Percentiles rank a stretch among this genome's conserved stretches.
phyloP scores from a whole-genome alignment of 768 basidiomycete species.

The Lactifluus pinguis region DNA sequence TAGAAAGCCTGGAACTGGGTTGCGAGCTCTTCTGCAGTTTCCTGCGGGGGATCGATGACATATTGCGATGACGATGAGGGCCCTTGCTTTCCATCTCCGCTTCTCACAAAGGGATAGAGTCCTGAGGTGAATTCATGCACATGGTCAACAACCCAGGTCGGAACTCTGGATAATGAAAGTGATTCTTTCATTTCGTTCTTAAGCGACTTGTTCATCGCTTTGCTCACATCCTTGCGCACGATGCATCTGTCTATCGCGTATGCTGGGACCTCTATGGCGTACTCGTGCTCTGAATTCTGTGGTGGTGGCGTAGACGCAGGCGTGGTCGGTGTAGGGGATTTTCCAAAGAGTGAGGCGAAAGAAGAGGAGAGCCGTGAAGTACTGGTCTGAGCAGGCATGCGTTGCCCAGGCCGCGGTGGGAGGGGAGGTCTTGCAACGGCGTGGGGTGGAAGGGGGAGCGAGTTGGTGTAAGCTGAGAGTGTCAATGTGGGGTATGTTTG shows the following conservation, averaged over 20 bases:
- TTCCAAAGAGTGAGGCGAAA: constrained; percentile 21
- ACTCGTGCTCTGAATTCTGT: constrained; percentile 24
- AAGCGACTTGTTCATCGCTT: constrained; percentile 43
- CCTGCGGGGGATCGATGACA: constrained; percentile 36
- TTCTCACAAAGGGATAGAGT: constrained; percentile 50
- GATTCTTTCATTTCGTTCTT: constrained; percentile 46
- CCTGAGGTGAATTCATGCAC: constrained; percentile 46
- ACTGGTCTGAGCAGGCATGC: constrained; percentile 14
- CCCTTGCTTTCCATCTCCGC: constrained; percentile 1
- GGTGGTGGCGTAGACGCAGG: constrained; percentile 13
- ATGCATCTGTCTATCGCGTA: constrained; percentile 49
- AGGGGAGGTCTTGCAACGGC: constrained; percentile 21
- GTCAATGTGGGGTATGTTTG: constrained; percentile 41
- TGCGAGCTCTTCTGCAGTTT: constrained; percentile 43
- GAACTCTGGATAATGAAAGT: constrained; percentile 32
- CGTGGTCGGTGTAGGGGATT: constrained; percentile 9
- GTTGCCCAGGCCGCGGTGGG: constrained; percentile 25
- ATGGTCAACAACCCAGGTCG: constrained; percentile 52
- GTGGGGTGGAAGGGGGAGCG: constrained; percentile 28
- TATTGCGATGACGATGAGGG: constrained; percentile 21
- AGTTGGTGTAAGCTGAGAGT: constrained; percentile 33
- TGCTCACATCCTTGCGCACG: constrained; percentile 43
- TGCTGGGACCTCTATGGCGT: constrained; percentile 46
- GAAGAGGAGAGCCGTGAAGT: constrained; percentile 22
- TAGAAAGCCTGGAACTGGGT: constrained; percentile 68